Base-by-base conservation (phyloP, 208 protist genomes). In the Trypanosoma cruzi region DNA sequence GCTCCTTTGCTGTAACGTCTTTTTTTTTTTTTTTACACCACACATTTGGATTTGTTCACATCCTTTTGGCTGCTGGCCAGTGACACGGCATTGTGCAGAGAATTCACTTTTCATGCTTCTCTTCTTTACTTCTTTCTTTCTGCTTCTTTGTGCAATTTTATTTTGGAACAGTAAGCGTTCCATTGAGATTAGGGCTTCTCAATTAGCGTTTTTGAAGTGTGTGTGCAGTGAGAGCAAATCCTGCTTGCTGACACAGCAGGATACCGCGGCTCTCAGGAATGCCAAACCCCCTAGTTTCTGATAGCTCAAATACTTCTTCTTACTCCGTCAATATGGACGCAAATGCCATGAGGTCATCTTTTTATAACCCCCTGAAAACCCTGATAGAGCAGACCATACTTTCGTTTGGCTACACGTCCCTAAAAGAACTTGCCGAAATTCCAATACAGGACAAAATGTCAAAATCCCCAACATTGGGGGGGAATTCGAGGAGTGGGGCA, bases 401-500 rank as follows among this genome's bases (percentile, higher is more conserved):
- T 37, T 54, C 52, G 18, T 70, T 70, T 46, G 64, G 64, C 13
- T 70, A 55, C 40, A 26, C 28, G 0, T 62, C 64, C 11, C 4
- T 70, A 8, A 44, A 20, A 28, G 64, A 70, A 16, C 64, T 70
- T 58, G 64, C 64, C 20, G 4, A 54, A 2, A 70, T 62, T 62
- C 29, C 34, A 5, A 13, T 11, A 40, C n/a, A 52, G 32, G 37
- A 62, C 2, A 18, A 52, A 16, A 4, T 16, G 36, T 6, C 37
- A 40, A 14, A 8, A 32, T n/a, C 29, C 49, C 18, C 0, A 0
- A 49, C 37, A 22, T 26, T 14, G 13, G 4, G 7, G 29, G 22
- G 1, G 16, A 4, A 13, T 34, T 10, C 1, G 4, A 34, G 53
- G 1, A 53, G 13, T 49, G 24, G 10, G 4, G 24, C 31, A 2